Base-by-base conservation (phyloP, 1,284 basidiomycete species). In the Pisolithus thermaeus region DNA sequence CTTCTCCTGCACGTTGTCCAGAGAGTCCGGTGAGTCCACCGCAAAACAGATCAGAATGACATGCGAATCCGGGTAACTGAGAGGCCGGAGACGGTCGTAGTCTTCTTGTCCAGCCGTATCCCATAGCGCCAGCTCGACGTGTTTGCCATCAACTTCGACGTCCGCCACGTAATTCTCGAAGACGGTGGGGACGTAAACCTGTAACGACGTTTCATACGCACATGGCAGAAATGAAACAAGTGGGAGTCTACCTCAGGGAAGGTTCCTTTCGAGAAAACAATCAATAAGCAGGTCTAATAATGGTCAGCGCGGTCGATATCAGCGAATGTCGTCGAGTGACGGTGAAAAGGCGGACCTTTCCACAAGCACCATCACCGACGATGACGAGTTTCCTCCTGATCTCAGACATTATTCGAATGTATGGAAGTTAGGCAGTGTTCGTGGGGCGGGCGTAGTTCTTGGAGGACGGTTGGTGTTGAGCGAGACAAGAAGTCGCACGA, bases 1-100 rank as follows among this genome's bases (percentile, higher is more conserved):
- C 87, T 95, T 96, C 74, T 95, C 92, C 74, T 95, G 90, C 35
- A 96, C 91, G 77, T 96, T 96, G 73, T 94, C 92, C 57, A 96
- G 75, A 48, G 90, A 93, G 68, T 93, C 90, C 35, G 93, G 92
- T 51, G 86, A 91, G 75, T 96, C 92, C 58, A 95, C 84, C 40
- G 92, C 89, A 67, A 94, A 96, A 70, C 92, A 95, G 70, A 96
- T 93, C 55, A 96, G 80, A 70, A 95, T 92, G 66, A 95, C 92
- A 68, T 95, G 87, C 22, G 90, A 91, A 74, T 95, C 92, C 38
- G 91, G 92, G 73, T 94, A 95, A 55, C 84, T 88, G 58, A 94
- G 81, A 53, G 92, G 92, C 62, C 93, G 83, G 61, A 96, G 84
- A 63, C 92, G 90, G 73, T 94, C 92, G 67, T 87, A 90, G 68